Conservation (phyloP, 768 basidiomycete genomes). For the Boletus rubescentipes region DNA sequence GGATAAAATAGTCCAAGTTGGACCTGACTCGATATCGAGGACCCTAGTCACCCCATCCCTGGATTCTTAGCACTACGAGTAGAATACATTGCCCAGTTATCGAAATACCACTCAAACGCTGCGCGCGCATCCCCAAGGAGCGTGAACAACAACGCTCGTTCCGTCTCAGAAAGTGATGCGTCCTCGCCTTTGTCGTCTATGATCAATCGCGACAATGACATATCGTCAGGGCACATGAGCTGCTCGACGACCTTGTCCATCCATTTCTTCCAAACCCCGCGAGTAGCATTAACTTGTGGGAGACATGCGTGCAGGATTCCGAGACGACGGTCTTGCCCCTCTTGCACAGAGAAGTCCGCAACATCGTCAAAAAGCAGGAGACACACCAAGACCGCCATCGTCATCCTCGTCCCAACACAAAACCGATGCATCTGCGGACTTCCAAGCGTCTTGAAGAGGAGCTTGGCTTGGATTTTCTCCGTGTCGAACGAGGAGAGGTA, state of each 20-base stretch:
- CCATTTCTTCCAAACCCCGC: constrained; percentile 22
- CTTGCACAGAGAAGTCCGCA: constrained; percentile 5
- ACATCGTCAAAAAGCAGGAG: constrained; percentile 19
- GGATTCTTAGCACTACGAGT: background rate
- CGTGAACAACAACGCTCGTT: constrained; percentile 13
- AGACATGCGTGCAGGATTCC: constrained; percentile 18
- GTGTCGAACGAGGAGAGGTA: constrained; percentile 33
- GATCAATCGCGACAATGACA: constrained; percentile 6
- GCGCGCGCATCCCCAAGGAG: constrained; percentile 23
- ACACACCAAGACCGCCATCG: constrained; percentile 20
- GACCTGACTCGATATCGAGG: constrained; percentile 21
- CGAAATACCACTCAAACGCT: constrained; percentile 23
- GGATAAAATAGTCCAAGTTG: constrained; percentile 4
- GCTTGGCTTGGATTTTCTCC: constrained; percentile 22
- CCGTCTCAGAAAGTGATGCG: constrained; percentile 1
- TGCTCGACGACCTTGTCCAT: constrained; percentile 22
- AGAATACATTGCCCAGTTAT: constrained; percentile 10
- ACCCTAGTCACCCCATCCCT: constrained; percentile 24
- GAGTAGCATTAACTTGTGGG: constrained; percentile 12
- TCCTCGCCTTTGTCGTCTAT: constrained; percentile 4
- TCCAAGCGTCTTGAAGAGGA: constrained; percentile 16
- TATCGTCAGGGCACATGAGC: constrained; percentile 6
- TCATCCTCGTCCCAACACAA: constrained; percentile 15
- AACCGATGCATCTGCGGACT: constrained; percentile 14
- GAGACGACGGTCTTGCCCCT: constrained; percentile 17